A percentile compares a stretch with the other conserved stretches of the same genome.
phyloP scores from a whole-genome alignment of 2,329 filamentous ascomycete genomes.

The Trematosphaeria pertusa region DNA sequence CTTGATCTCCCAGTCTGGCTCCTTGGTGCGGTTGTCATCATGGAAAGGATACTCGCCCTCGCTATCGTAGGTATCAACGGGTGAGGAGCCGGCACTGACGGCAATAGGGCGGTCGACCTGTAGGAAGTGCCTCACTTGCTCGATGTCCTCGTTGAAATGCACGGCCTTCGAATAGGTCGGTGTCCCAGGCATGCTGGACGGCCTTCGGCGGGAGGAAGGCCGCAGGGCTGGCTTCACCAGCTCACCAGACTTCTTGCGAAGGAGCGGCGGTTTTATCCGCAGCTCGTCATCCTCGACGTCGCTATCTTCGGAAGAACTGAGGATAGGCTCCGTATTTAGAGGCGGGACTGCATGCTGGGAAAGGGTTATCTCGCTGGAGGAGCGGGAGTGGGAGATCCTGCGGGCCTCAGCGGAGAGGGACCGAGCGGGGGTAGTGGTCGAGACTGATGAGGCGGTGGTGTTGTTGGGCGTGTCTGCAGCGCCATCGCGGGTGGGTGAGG shows the following conservation, averaged over 20 bases:
- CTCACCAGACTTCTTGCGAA: slow-evolving; percentile 98
- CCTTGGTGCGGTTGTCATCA: slow-evolving; percentile 51
- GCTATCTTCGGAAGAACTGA: slow-evolving; percentile 57
- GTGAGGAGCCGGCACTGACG: slow-evolving; percentile 92
- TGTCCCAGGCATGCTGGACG: slow-evolving; percentile 96
- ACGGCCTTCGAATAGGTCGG: slow-evolving; percentile 95
- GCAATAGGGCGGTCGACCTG: slow-evolving; percentile 94
- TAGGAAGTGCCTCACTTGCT: slow-evolving; percentile 94
- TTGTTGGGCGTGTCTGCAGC: slow-evolving; percentile 25
- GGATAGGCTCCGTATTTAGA: slow-evolving; percentile 53
- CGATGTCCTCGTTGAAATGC: slow-evolving; percentile 96
- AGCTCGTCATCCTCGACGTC: slow-evolving; percentile 65
- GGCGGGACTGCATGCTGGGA: slow-evolving; percentile 51
- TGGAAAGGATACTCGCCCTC: slow-evolving; percentile 90
- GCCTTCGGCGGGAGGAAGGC: slow-evolving; percentile 77
- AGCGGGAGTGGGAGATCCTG: slow-evolving; percentile 68
- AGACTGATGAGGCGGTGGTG: slow-evolving; percentile 22
- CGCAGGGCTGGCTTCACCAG: slow-evolving; percentile 91
- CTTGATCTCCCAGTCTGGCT: slow-evolving; percentile 85
- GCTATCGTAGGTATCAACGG: slow-evolving; percentile 84
- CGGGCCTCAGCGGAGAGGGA: slow-evolving; percentile 62
- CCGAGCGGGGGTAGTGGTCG: slow-evolving; percentile 23
- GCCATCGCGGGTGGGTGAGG: slow-evolving; percentile 59
- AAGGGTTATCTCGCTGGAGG: slow-evolving; percentile 63
- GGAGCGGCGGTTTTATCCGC: slow-evolving; percentile 80